These are phyloP conservation scores for Diaporthe humulicola DNA, from an alignment of 2,329 filamentous ascomycete species.

Conservation along the genomic window DNA sequence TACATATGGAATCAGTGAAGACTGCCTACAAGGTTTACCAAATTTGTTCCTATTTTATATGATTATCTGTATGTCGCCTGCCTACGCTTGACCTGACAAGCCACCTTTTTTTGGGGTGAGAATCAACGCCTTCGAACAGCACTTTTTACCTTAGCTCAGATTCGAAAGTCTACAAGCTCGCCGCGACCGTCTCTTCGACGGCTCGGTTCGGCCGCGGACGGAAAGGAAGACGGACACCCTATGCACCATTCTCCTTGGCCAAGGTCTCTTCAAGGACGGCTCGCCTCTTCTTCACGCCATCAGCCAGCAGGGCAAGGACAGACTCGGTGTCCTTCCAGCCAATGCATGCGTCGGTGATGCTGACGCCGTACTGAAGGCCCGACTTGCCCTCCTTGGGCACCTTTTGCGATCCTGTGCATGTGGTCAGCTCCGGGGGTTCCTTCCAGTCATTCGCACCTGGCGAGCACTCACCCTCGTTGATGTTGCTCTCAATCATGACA, in stretches of 20 bases:
- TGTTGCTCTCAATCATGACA: conserved; percentile 99
- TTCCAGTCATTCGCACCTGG: neutral
- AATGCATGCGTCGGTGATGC: conserved; percentile 98
- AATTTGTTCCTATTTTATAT: neutral
- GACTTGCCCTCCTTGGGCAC: conserved; percentile 87
- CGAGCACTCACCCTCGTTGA: conserved; percentile 81
- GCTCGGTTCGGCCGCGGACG: conserved; percentile 30
- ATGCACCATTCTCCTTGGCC: conserved; percentile 34
- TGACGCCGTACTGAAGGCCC: conserved; percentile 92
- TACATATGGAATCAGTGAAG: neutral
- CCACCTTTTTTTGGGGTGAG: neutral
- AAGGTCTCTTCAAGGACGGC: conserved; percentile 54
- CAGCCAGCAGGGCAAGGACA: conserved; percentile 82
- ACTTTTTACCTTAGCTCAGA: neutral
- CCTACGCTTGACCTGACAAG: neutral
- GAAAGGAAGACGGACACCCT: conserved; percentile 36
- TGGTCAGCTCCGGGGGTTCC: conserved; percentile 45
- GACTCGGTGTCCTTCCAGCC: conserved; percentile 90
- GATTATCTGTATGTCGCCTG: neutral
- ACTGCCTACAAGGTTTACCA: neutral
- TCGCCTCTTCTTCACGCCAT: conserved; percentile 82
- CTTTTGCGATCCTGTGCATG: conserved; percentile 81
- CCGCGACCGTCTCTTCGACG: neutral
- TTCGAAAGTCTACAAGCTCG: neutral
- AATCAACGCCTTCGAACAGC: conserved; percentile 24